Conservation (phyloP, 805 yeast species). For the Wickerhamomyces ciferrii region DNA sequence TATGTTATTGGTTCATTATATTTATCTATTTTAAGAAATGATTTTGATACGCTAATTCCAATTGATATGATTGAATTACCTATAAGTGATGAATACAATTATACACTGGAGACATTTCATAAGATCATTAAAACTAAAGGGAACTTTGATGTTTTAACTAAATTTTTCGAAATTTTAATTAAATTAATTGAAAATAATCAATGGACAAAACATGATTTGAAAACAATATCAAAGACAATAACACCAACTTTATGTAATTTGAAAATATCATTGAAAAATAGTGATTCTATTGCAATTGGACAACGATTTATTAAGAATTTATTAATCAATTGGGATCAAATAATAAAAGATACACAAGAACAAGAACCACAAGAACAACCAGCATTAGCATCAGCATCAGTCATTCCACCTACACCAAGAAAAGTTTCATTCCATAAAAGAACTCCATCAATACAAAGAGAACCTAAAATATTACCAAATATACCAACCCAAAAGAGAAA, state of each 20-base stretch:
- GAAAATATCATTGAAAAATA: slow-evolving; percentile 32
- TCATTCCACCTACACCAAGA: slow-evolving; percentile 9
- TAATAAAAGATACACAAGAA: slow-evolving; percentile 18
- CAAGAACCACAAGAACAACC: too few species aligned
- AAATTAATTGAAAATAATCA: slow-evolving; percentile 30
- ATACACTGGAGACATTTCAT: slow-evolving; percentile 33
- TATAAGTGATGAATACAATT: slow-evolving; percentile 40
- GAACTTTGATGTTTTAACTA: slow-evolving; percentile 27
- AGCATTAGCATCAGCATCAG: slow-evolving; percentile 4
- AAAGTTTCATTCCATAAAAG: slow-evolving; percentile 8
- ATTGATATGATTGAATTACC: slow-evolving; percentile 46
- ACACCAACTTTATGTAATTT: slow-evolving; percentile 52
- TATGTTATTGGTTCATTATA: slow-evolving; percentile 36
- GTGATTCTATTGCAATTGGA: slow-evolving; percentile 45
- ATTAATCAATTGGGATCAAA: slow-evolving; percentile 42
- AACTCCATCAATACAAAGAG: slow-evolving; percentile 7
- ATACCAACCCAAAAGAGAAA: slow-evolving; percentile 9
- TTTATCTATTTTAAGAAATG: slow-evolving; percentile 41
- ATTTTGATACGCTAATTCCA: slow-evolving; percentile 52
- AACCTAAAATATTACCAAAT: slow-evolving; percentile 11
- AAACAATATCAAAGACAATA: slow-evolving; percentile 17
- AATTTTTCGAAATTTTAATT: slow-evolving; percentile 43
- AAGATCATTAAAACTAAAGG: slow-evolving; percentile 27
- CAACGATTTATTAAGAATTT: slow-evolving; percentile 48
- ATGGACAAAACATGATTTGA: slow-evolving; percentile 36